These are phyloP conservation scores for Hyphodiscus hymeniophilus DNA, from an alignment of 495 filamentous ascomycete genomes.

Conservation along the genomic window DNA sequence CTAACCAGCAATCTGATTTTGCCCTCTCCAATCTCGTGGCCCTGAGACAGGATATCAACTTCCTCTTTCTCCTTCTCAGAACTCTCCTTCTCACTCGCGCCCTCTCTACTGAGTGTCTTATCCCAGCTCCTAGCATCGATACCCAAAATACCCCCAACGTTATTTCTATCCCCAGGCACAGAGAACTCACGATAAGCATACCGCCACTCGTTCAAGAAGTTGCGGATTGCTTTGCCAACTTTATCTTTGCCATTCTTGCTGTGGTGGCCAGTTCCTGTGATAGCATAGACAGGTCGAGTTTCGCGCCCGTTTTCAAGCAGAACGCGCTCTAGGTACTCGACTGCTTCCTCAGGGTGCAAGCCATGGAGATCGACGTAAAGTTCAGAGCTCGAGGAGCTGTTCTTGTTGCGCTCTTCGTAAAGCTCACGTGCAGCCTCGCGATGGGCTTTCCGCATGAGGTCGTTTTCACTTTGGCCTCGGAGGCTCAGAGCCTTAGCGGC, in stretches of 20 bases:
- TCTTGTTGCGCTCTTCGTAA: constrained; percentile 91
- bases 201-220: constrained; percentile 89
- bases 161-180: constrained; percentile 82
- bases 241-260: constrained; percentile 99
- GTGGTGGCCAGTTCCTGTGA: constrained; percentile 94
- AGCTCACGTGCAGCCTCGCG: constrained; percentile 86
- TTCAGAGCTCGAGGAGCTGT: constrained; percentile 51
- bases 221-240: constrained; percentile 86
- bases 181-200: constrained; percentile 96
- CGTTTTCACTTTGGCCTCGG: constrained; percentile 92
- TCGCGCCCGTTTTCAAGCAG: constrained; percentile 73
- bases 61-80: constrained; percentile 31
- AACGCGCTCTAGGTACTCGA: constrained; percentile 84
- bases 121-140: constrained; percentile 90
- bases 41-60: constrained; percentile 50
- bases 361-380: constrained; percentile 95
- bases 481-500: constrained; percentile 92
- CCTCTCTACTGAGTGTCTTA: constrained; percentile 49
- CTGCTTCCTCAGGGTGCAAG: constrained; percentile 92
- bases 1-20: constrained; percentile 52
- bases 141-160: constrained; percentile 88
- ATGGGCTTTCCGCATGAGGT: constrained; percentile 94
- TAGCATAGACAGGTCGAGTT: constrained; percentile 77
- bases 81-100: constrained; percentile 14
- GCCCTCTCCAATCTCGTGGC: constrained; percentile 50